Conservation (phyloP, 139 green algal genomes). For the Chlorella sp. region DNA sequence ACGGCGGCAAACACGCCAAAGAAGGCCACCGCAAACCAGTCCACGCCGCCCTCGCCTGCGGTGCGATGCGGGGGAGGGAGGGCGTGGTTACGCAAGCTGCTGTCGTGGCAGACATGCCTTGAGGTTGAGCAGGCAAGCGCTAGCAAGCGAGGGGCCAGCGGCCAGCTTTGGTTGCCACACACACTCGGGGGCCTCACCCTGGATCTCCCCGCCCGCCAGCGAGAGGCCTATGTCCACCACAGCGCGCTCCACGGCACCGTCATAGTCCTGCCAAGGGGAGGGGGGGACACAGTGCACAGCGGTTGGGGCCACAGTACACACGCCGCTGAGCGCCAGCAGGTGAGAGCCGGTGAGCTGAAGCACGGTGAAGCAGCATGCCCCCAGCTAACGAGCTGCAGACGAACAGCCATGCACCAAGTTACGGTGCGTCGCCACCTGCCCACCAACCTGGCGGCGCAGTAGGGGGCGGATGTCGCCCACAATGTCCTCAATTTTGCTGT, state of each 20-base stretch:
- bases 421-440: too few species aligned
- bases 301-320: too few species aligned
- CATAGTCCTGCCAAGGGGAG: conserved; percentile 39
- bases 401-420: too few species aligned
- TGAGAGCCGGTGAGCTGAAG: too few species aligned
- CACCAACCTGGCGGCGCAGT: conserved; percentile 37
- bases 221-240: conserved; percentile 61
- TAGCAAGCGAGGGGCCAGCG: too few species aligned
- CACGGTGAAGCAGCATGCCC: too few species aligned
- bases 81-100: too few species aligned
- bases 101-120: too few species aligned
- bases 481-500: conserved; percentile 39
- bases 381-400: too few species aligned
- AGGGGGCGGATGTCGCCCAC: conserved; percentile 47
- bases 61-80: too few species aligned
- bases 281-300: too few species aligned
- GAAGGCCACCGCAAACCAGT: conserved; percentile 35
- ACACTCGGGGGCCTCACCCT: conserved; percentile 1
- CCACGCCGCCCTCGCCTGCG: conserved; percentile 34
- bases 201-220: conserved; percentile 37
- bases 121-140: neutral
- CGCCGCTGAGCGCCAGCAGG: too few species aligned
- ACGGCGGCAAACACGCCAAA: conserved; percentile 39
- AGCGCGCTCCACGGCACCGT: conserved; percentile 52
- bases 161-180: neutral